A percentile compares a stretch with the other conserved stretches of the same genome.
These are phyloP conservation scores for Pelargonium fulgidum DNA, from an alignment of 441 rosid species.

Conservation along the genomic window DNA sequence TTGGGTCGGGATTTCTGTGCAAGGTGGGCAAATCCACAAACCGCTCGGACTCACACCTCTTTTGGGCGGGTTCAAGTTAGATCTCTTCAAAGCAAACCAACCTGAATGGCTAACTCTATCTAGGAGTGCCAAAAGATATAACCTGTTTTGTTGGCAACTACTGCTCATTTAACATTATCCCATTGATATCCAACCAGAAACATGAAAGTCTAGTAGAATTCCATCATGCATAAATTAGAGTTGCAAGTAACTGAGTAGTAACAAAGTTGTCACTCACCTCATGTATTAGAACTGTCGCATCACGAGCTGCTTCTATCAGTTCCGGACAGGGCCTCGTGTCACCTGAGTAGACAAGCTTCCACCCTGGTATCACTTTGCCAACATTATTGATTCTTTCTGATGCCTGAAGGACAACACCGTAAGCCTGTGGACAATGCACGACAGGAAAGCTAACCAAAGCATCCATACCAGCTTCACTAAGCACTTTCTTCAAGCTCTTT, in stretches of 20 bases:
- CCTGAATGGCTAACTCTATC: too few relatives aligned
- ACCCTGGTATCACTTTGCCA: slow-evolving; percentile 73
- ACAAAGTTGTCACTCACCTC: slow-evolving; percentile 45
- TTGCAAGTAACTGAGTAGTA: not conserved
- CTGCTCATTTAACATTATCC: too few relatives aligned
- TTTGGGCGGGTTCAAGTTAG: too few relatives aligned
- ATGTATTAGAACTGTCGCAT: slow-evolving; percentile 83
- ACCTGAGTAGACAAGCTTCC: slow-evolving; percentile 93
- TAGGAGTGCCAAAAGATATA: too few relatives aligned
- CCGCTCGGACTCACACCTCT: too few relatives aligned
- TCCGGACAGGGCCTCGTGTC: slow-evolving; percentile 91
- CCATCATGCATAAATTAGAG: too few relatives aligned
- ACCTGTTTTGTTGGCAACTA: too few relatives aligned
- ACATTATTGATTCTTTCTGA: slow-evolving; percentile 53
- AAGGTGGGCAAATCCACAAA: too few relatives aligned
- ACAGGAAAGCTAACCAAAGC: slow-evolving; percentile 79
- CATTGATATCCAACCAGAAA: too few relatives aligned
- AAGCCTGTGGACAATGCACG: slow-evolving; percentile 89
- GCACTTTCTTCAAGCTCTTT: slow-evolving; percentile 50
- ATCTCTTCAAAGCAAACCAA: too few relatives aligned
- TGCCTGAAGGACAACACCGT: slow-evolving; percentile 63
- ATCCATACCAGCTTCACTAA: slow-evolving; percentile 58
- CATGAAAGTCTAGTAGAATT: too few relatives aligned
- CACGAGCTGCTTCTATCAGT: slow-evolving; percentile 56
- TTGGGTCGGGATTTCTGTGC: too few relatives aligned